Evolutionary conservation across 2,329 filamentous ascomycete species (phyloP).

Genomic region (Alternaria alternata): DNA sequence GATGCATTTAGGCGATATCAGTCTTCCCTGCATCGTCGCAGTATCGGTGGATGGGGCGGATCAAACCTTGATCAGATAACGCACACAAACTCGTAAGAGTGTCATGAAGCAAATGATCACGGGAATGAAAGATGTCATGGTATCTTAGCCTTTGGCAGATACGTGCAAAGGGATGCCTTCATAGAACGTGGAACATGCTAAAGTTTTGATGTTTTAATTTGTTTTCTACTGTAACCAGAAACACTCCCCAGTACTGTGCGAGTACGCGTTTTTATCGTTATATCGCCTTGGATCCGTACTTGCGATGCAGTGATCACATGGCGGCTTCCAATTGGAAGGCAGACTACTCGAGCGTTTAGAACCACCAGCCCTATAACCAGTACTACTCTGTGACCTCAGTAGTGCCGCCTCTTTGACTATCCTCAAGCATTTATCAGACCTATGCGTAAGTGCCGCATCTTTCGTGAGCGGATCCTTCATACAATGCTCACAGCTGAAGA

Average conservation of each 20-base stretch:
- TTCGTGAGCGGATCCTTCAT: neutral
- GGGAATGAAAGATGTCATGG: too few relatives aligned
- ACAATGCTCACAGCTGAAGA: neutral
- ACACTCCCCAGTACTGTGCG: slow-evolving; percentile 12
- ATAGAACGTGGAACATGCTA: neutral
- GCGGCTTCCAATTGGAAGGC: neutral
- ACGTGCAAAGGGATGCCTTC: neutral
- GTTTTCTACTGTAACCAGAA: neutral
- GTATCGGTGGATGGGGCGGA: neutral
- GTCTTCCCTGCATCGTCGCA: neutral
- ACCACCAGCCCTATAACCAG: neutral
- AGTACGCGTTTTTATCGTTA: slow-evolving; percentile 1
- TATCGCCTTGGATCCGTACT: slow-evolving; percentile 8
- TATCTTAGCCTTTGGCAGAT: neutral
- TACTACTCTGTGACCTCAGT: neutral
- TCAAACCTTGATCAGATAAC: neutral
- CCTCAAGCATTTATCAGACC: neutral
- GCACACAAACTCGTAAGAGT: neutral
- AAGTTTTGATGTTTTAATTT: neutral
- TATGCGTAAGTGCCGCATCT: neutral
- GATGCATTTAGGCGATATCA: neutral
- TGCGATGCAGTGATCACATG: slow-evolving; percentile 13
- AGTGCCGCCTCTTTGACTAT: neutral
- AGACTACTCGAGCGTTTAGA: neutral
- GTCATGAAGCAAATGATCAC: neutral